A percentile compares a stretch with the other conserved stretches of the same genome.
These are phyloP conservation scores for Magnusiomyces paraingens DNA, from an alignment of 1,139 yeast genomes.

Conservation along the genomic window DNA sequence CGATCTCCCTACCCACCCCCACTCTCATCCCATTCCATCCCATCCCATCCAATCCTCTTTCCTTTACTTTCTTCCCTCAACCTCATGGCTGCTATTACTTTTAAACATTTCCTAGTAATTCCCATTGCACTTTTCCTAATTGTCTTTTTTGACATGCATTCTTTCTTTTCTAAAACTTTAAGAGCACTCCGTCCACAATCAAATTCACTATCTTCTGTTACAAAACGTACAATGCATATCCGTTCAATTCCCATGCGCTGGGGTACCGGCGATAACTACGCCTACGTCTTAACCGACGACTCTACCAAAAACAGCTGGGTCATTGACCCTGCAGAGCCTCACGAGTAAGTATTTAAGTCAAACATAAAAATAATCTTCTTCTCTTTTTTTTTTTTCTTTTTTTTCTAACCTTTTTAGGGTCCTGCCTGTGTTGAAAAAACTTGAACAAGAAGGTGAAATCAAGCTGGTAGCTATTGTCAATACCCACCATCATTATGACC, in stretches of 20 bases:
- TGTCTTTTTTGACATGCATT: no score
- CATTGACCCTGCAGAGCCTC: slow-evolving; percentile 88
- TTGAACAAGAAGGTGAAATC: slow-evolving; percentile 33
- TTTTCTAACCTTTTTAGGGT: slow-evolving; percentile 22
- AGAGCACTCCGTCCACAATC: neutral
- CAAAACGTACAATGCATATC: slow-evolving; percentile 67
- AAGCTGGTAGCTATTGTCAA: slow-evolving; percentile 71
- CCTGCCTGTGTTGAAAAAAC: slow-evolving; percentile 36
- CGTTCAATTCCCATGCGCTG: slow-evolving; percentile 87
- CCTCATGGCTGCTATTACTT: no score
- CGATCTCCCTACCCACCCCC: no score
- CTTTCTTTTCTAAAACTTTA: neutral
- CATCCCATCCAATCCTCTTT: no score
- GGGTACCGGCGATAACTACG: slow-evolving; percentile 88
- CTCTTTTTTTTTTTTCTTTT: neutral
- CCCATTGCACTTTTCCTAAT: no score
- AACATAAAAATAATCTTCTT: no score
- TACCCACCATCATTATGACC: slow-evolving; percentile 95
- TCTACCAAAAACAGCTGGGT: slow-evolving; percentile 67
- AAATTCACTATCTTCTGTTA: neutral
- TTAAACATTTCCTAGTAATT: no score
- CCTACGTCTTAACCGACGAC: slow-evolving; percentile 70
- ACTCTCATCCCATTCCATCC: no score
- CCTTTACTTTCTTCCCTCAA: no score
- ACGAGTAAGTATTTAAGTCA: slow-evolving; percentile 37